A percentile compares a stretch with the other conserved stretches of the same genome.
Evolutionary conservation across 1,284 basidiomycete genomes (phyloP).

Genomic region (Leccinum laetum): DNA sequence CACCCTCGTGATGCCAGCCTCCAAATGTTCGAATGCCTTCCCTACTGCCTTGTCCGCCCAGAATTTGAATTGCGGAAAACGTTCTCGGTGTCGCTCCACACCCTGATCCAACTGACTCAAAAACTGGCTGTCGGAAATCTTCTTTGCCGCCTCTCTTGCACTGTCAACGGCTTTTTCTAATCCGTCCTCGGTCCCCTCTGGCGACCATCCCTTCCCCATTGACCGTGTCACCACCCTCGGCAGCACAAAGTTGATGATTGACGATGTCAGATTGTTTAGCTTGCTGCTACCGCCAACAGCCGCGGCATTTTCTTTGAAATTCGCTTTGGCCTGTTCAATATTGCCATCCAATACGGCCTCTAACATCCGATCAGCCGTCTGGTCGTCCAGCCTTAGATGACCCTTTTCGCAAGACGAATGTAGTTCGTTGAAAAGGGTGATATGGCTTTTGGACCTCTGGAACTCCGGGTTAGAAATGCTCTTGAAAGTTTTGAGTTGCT

Average conservation of each 20-base stretch:
- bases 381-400: slow-evolving; percentile 2
- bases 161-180: too few relatives aligned
- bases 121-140: too few relatives aligned
- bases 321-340: slow-evolving; percentile 5
- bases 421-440: slow-evolving; percentile 23
- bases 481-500: background rate
- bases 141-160: too few relatives aligned
- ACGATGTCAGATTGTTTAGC: background rate
- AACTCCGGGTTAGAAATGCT: slow-evolving; percentile 6
- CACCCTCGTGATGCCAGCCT: background rate
- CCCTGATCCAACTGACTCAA: too few relatives aligned
- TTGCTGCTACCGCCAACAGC: background rate
- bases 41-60: slow-evolving; percentile 4
- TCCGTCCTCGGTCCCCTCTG: too few relatives aligned
- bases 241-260: too few relatives aligned
- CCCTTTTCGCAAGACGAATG: background rate
- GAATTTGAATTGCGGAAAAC: background rate
- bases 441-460: slow-evolving; percentile 22
- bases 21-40: slow-evolving; percentile 5
- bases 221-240: too few relatives aligned
- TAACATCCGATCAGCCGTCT: slow-evolving; percentile 10
- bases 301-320: background rate
- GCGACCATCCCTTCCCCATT: too few relatives aligned
- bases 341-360: slow-evolving; percentile 9
- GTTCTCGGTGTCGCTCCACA: too few relatives aligned